Evolutionary conservation across 306 rosid genomes (phyloP), one percentile per base, ranked within the genome.

Genomic region (Delonix regia): DNA sequence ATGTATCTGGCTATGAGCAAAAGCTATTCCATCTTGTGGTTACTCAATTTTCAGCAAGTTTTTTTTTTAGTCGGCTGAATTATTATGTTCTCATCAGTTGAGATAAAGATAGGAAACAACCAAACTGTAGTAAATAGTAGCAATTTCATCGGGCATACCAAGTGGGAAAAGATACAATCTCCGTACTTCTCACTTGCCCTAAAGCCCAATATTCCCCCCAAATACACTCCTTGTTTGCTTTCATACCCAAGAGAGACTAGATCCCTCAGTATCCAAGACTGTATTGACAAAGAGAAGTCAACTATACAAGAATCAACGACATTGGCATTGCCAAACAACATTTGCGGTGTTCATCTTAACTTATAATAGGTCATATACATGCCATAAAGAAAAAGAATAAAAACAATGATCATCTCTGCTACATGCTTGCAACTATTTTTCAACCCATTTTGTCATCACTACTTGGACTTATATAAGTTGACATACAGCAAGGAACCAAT

Each of bases 141-240:
- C 47, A 68, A 44, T 38, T 52, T 49, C 68, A 27, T 25, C 9
- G 62, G 28, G 66, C 62, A 68, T 33, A 44, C 51, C 74, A 76
- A 41, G 42, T 42, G 10, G 16, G n/a, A 16, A 55, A 66, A 38
- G 16, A 39, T 34, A 66, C 13, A 41, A 21, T 52, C 56, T 52
- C 53, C 53, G 16, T 18, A 24, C 28, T 77, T 63, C 71, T 75
- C 70, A 19, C 61, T 48, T 9, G 38, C 12, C 13, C n/a, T 28
- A 36, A 28, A 61, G 45, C 34, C 59, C 22, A 28, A 30, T 33
- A 24, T 12, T 28, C 24, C 73, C 59, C 60, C 30, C 24, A 49
- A 66, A 66, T 25, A 66, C 21, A 39, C 30, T 62, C 21, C 24
- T 42, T 66, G 56, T 39, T 66, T 44, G 41, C 42, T 55, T 42